Evolutionary conservation across 2,329 filamentous ascomycete species (phyloP), one percentile per base, ranked within the genome.

Genomic region (Stagonosporopsis cucurbitacearum): DNA sequence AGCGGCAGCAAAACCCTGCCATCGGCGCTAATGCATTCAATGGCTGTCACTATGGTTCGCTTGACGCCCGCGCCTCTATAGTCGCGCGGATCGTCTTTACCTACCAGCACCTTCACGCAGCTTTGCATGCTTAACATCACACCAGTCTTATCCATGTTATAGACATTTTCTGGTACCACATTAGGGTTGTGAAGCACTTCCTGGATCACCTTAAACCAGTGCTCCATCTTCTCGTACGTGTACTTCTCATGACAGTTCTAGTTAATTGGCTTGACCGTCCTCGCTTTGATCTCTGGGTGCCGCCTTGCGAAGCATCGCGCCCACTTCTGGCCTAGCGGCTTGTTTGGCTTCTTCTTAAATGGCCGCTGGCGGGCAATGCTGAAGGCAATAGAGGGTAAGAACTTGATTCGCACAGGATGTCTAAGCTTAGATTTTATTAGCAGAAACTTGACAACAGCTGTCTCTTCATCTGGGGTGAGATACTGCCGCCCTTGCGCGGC

Each of bases 401-500:
- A 63, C 49, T 68, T 68, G 3, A 69, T 65, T 26, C 41, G 59
- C 13, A 67, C 46, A 42, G 58, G 62, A n/a, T 57, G 45, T 23
- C 63, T 58, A 30, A 64, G 43, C 28, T 37, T 30, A 57, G 57
- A 50, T 54, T 58, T 68, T 44, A 47, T 50, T 44, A 68, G 49
- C 35, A 60, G 43, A 60, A 57, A 56, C 26, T 50, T 37, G 23
- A 63, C 58, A 40, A 73, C 25, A 36, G 66, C 70, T 50, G 68
- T 67, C 62, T 72, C 70, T 62, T 73, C 65, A n/a, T 25, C 48
- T 11, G 54, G 62, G 40, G 60, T 66, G 19, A 72, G 69, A 41
- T 71, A 74, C 60, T 67, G 63, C 64, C 68, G 50, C 62, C 60
- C 42, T 56, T 70, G 32, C 42, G 37, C 33, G n/a, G n/a, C n/a